A percentile compares a stretch with the other conserved stretches of the same genome.
These are phyloP conservation scores for Chernovozyma aurita DNA, from an alignment of 1,139 yeast genomes.

Conservation along the genomic window DNA sequence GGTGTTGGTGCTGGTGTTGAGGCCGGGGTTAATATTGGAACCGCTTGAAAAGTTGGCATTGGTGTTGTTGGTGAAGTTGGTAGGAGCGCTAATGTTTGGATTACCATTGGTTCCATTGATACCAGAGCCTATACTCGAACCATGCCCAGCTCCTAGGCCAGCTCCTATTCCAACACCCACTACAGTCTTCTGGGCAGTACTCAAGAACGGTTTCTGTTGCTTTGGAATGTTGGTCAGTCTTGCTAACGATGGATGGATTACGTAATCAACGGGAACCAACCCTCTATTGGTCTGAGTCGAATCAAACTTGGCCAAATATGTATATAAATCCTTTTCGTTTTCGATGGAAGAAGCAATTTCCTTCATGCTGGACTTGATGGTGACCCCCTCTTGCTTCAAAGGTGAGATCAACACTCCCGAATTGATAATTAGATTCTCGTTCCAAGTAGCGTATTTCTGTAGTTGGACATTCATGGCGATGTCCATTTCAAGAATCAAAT, in stretches of 20 bases:
- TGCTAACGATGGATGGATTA: slow-evolving; percentile 68
- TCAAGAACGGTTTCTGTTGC: slow-evolving; percentile 32
- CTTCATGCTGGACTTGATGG: slow-evolving; percentile 63
- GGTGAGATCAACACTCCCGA: slow-evolving; percentile 83
- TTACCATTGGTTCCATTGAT: not conserved
- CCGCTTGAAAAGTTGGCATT: not conserved
- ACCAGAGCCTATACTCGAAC: not conserved
- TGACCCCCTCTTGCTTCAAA: slow-evolving; percentile 35
- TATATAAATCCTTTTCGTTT: slow-evolving; percentile 76
- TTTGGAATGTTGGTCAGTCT: slow-evolving; percentile 11
- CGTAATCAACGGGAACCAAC: slow-evolving; percentile 68
- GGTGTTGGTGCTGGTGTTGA: not conserved
- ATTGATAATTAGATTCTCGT: slow-evolving; percentile 78
- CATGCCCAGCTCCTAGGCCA: not conserved
- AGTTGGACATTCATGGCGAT: slow-evolving; percentile 84
- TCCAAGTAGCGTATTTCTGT: slow-evolving; percentile 83
- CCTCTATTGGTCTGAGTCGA: slow-evolving; percentile 30
- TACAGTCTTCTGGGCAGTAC: not conserved
- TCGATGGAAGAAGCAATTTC: slow-evolving; percentile 71
- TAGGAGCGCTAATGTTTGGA: not conserved
- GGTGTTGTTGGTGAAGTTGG: not conserved
- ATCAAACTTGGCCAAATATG: slow-evolving; percentile 53
- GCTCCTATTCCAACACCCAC: slow-evolving; percentile 1
- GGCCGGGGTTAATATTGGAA: not conserved
- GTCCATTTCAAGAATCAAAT: slow-evolving; percentile 79